phyloP scores from a whole-genome alignment of 78 protist genomes.

The slime mould (Dictyostelium discoideum) region dicty_2.7 NC_007091.3:867001-867500 shows the following conservation, averaged over 20 bases:
- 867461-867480: not conserved
- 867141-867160: too few relatives aligned
- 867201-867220: too few relatives aligned
- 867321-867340: not conserved
- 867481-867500: slow-evolving; percentile 32
- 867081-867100: too few relatives aligned
- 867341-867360: not conserved
- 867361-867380: not conserved
- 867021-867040: too few relatives aligned
- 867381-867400: slow-evolving; percentile 44
- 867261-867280: too few relatives aligned
- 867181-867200: too few relatives aligned
- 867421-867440: slow-evolving; percentile 32
- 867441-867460: slow-evolving; percentile 41
- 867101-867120: not conserved
- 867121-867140: too few relatives aligned
- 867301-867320: not conserved
- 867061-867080: too few relatives aligned
- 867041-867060: too few relatives aligned
- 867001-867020: not conserved
- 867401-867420: slow-evolving; percentile 52
- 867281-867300: too few relatives aligned
- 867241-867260: too few relatives aligned
- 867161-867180: not conserved
- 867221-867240: too few relatives aligned